Base-by-base conservation (phyloP, 1,139 yeast genomes). In the Diutina ranongensis region DNA sequence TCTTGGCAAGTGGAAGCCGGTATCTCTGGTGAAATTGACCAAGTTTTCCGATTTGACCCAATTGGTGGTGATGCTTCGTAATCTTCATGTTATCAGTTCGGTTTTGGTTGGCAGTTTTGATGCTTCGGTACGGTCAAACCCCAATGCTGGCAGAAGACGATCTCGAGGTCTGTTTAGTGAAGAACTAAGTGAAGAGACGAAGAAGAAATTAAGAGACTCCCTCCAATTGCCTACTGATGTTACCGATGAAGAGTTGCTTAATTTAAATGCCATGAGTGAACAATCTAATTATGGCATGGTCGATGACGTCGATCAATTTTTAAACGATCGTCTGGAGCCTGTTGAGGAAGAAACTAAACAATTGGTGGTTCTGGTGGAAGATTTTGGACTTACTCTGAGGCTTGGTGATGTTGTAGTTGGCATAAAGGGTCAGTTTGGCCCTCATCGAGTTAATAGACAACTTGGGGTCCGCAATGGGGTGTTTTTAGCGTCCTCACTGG, bases 201-300 rank as follows among this genome's bases (percentile, higher is more conserved):
- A 40, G n/a, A 40, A 35, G 20, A 66, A 60, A 48, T 56, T 70
- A 32, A 64, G 63, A 40, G 65, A 66, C 38, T 58, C 72, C 1
- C 57, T 70, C 33, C 65, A 65, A 48, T 54, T 70, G 21, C 56
- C 71, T 1, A 57, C 59, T 36, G 68, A 66, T 47, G 67, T 64
- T 5, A 62, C 70, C 0, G 71, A 68, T 47, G 72, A 67, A 49
- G 72, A 69, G 50, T 55, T 70, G 12, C 52, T 66, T 40, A 66
- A 68, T 5, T 56, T 70, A 38, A 65, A 57, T 52, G 63, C 68
- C 1, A 55, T 66, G 9, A 50, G 60, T 3, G 59, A 56, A 7
- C 52, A 52, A 15, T 56, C 61, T 16, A 48, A 44, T 12, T 44
- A 46, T n/a, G 48, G 44, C 18, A 45, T 50, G 45, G 45, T 44